Conservation (phyloP, 2,329 filamentous ascomycete species). For the Cladosporium sp. region DNA sequence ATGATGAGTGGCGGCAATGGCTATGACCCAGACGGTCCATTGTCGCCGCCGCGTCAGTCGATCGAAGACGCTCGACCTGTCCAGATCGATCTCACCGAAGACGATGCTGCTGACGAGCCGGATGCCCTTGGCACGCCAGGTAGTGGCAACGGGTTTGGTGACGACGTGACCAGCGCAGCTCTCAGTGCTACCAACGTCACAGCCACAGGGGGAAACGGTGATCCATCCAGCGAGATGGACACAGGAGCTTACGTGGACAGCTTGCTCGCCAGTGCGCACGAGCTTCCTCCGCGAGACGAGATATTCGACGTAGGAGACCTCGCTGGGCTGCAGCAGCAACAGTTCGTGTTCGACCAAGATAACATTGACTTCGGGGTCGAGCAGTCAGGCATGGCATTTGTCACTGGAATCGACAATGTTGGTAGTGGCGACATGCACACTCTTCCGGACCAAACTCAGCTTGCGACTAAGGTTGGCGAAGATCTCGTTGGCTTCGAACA, state of each 20-base stretch:
- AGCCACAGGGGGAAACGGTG: neutral
- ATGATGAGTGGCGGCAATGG: neutral
- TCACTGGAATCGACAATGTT: neutral
- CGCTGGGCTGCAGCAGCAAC: constrained; percentile 4
- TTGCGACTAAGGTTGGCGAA: constrained; percentile 1
- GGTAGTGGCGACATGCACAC: too few relatives aligned
- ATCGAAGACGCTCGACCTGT: neutral
- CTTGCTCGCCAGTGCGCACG: neutral
- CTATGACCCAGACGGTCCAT: neutral
- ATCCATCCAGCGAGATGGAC: neutral
- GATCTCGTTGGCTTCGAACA: constrained; percentile 2
- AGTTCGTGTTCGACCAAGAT: constrained; percentile 8
- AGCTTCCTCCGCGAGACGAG: neutral
- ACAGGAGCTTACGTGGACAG: neutral
- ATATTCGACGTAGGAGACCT: neutral
- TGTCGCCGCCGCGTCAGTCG: neutral
- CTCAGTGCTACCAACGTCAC: neutral
- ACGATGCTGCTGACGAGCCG: neutral
- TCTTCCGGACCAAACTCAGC: constrained; percentile 12
- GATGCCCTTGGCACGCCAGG: neutral
- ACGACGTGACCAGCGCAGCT: neutral
- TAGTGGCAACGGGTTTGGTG: neutral
- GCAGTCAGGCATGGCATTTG: neutral
- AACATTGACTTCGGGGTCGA: neutral
- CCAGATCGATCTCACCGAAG: constrained; percentile 6